Conservation (phyloP, 768 basidiomycete species). For the Cystobasidiopsis lactophilus region DNA sequence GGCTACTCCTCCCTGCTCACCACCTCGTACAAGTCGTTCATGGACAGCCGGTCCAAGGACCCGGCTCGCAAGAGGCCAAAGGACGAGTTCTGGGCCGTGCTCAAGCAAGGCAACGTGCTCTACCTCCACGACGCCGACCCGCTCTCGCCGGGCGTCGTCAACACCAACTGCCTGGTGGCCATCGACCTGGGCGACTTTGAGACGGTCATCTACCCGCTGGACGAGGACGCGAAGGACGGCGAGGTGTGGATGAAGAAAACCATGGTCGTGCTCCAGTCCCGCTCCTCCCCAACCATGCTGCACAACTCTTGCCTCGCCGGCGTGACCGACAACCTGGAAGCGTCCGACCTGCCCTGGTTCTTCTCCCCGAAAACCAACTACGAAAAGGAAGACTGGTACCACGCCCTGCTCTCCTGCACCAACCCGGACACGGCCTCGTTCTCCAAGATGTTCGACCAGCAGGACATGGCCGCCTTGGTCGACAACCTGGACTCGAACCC, state of each 20-base stretch:
- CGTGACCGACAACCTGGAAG: conserved; percentile 23
- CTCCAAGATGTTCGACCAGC: conserved; percentile 39
- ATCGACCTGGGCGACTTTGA: conserved; percentile 61
- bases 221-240: conserved; percentile 38
- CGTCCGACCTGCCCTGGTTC: conserved; percentile 49
- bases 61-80: conserved; percentile 63
- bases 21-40: conserved; percentile 19
- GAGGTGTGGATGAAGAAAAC: conserved; percentile 81
- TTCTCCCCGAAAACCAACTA: conserved; percentile 69
- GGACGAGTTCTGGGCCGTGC: conserved; percentile 76
- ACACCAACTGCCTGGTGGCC: conserved; percentile 77
- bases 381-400: conserved; percentile 93
- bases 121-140: conserved; percentile 85
- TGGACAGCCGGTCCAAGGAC: conserved; percentile 33
- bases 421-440: conserved; percentile 45
- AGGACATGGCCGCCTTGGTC: conserved; percentile 65
- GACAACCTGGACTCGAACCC: conserved; percentile 73
- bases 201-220: conserved; percentile 40
- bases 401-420: conserved; percentile 42
- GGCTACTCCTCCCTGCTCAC: conserved; percentile 15
- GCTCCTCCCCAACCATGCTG: conserved; percentile 29
- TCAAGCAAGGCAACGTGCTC: conserved; percentile 53
- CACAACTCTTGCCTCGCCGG: conserved; percentile 17
- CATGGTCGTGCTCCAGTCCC: conserved; percentile 34
- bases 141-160: conserved; percentile 17